These are phyloP conservation scores for Torrubiella hemipterigena DNA, from an alignment of 2,329 filamentous ascomycete species.

Conservation along the genomic window DNA sequence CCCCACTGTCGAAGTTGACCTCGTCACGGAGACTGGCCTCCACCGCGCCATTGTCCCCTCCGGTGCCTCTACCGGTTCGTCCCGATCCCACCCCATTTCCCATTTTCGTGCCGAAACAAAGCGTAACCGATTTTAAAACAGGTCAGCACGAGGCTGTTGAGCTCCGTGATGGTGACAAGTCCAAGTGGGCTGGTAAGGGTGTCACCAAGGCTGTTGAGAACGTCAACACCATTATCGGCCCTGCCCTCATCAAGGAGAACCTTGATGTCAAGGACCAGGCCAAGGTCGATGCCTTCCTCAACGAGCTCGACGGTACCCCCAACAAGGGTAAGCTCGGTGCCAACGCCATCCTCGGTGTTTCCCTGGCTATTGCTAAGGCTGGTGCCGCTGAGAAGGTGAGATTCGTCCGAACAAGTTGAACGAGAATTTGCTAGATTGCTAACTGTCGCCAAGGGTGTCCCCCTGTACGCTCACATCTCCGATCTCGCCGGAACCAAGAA, in stretches of 20 bases:
- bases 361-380: conserved; percentile 75
- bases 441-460: conserved; percentile 44
- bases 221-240: conserved; percentile 71
- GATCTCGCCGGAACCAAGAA: conserved; percentile 84
- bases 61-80: conserved; percentile 82
- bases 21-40: conserved; percentile 90
- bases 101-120: conserved; percentile 10
- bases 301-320: conserved; percentile 68
- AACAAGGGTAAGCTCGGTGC: conserved; percentile 85
- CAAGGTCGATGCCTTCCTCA: conserved; percentile 74
- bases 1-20: conserved; percentile 96
- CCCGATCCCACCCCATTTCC: conserved; percentile 15
- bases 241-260: conserved; percentile 70
- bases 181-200: conserved; percentile 79
- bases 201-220: conserved; percentile 78
- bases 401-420: background rate
- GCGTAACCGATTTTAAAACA: conserved; percentile 25
- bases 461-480: conserved; percentile 79
- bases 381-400: conserved; percentile 73
- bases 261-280: conserved; percentile 80
- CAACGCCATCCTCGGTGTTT: conserved; percentile 81
- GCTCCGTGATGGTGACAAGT: conserved; percentile 82
- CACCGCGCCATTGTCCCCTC: conserved; percentile 97
- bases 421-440: conserved; percentile 1
- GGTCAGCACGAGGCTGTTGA: conserved; percentile 85